A percentile compares a stretch with the other conserved stretches of the same genome.
These are phyloP conservation scores for Rubia balearica DNA, from an alignment of 305 asterid genomes.

Conservation along the genomic window DNA sequence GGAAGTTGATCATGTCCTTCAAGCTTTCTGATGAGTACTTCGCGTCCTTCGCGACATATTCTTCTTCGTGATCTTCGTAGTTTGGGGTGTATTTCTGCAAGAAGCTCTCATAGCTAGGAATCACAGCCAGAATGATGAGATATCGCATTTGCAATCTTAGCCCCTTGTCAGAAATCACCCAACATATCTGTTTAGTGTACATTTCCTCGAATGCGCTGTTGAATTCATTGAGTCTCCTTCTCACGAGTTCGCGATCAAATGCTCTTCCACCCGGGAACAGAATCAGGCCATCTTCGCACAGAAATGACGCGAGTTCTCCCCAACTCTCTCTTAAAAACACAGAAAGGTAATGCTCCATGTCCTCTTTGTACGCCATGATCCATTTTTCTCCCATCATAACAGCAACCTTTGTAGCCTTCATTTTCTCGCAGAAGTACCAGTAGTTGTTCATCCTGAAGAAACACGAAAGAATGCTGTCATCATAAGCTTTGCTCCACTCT, in stretches of 20 bases:
- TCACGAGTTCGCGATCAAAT: conserved; percentile 42
- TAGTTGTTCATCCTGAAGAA: conserved; percentile 64
- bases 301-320: conserved; percentile 46
- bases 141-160: conserved; percentile 42
- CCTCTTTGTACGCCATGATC: conserved; percentile 45
- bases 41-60: background rate
- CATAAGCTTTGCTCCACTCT: conserved; percentile 50
- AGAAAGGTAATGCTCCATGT: conserved; percentile 36
- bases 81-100: conserved; percentile 35
- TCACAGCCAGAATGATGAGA: conserved; percentile 37
- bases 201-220: conserved; percentile 52
- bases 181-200: conserved; percentile 46
- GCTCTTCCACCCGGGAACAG: conserved; percentile 77
- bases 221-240: conserved; percentile 49
- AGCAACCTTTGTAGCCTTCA: conserved; percentile 49
- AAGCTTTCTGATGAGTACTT: conserved; percentile 39
- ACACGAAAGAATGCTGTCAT: conserved; percentile 38
- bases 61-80: conserved; percentile 27
- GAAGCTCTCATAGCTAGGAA: conserved; percentile 50
- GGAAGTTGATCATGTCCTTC: conserved; percentile 35
- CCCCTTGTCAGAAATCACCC: conserved; percentile 51
- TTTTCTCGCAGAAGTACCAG: conserved; percentile 47
- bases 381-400: conserved; percentile 67
- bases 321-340: conserved; percentile 62
- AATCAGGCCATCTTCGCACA: conserved; percentile 49